Percentiles rank a stretch among this genome's conserved stretches.
These are phyloP conservation scores for Leccinum fibrillosum DNA, from an alignment of 768 basidiomycete genomes.

Conservation along the genomic window DNA sequence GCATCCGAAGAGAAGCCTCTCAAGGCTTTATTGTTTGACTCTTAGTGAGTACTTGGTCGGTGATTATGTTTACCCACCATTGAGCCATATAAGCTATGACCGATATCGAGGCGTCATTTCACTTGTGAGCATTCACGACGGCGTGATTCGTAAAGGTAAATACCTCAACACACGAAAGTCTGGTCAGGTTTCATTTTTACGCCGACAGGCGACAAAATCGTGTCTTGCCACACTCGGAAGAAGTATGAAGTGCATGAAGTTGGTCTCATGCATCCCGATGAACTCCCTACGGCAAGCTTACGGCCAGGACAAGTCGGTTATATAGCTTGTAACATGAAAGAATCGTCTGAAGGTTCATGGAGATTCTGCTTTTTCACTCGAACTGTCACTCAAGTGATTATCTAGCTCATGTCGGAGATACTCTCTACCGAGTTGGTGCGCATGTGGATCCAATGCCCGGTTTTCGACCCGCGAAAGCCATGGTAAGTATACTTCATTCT, in stretches of 20 bases:
- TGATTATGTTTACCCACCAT: background rate
- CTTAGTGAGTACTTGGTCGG: constrained; percentile 55
- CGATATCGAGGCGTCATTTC: constrained; percentile 95
- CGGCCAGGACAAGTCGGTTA: constrained; percentile 84
- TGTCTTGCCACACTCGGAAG: constrained; percentile 79
- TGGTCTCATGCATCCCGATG: constrained; percentile 88
- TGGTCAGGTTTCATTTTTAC: background rate
- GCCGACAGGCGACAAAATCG: constrained; percentile 79
- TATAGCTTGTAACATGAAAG: constrained; percentile 97
- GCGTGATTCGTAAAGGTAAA: constrained; percentile 77
- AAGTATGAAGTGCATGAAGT: constrained; percentile 87
- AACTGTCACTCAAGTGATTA: constrained; percentile 1
- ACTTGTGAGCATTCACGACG: constrained; percentile 77
- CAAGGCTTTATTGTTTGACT: constrained; percentile 91
- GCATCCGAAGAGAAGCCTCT: constrained; percentile 53
- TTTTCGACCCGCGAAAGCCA: constrained; percentile 89
- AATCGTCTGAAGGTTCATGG: constrained; percentile 79
- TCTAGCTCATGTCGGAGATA: constrained; percentile 91
- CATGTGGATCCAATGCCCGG: constrained; percentile 82
- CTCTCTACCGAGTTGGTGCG: constrained; percentile 72
- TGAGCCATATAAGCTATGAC: constrained; percentile 65
- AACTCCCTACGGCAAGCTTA: constrained; percentile 65
- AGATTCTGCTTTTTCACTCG: background rate
- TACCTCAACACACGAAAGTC: background rate
- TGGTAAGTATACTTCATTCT: constrained; percentile 50